Conservation (phyloP, 2,329 filamentous ascomycete genomes). For the Fonsecaea monophora region DNA sequence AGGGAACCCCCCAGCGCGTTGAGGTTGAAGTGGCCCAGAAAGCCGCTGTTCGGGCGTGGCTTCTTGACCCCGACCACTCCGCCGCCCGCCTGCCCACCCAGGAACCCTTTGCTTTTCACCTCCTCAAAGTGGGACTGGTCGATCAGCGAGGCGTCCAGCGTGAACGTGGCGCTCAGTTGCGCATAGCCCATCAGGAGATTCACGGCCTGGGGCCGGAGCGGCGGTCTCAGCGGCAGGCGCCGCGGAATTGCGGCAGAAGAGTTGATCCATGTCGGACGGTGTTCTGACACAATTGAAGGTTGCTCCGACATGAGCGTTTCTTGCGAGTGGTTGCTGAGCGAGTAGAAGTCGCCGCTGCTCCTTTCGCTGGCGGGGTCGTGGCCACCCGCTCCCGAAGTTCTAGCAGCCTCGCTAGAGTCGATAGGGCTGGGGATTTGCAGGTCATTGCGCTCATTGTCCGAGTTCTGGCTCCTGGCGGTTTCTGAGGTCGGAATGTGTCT, state of each 20-base stretch:
- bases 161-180: slow-evolving; percentile 90
- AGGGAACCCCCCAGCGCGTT: slow-evolving; percentile 85
- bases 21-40: slow-evolving; percentile 87
- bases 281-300: slow-evolving; percentile 52
- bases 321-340: slow-evolving; percentile 90
- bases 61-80: slow-evolving; percentile 81
- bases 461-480: slow-evolving; percentile 27
- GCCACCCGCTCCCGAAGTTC: background rate
- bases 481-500: slow-evolving; percentile 58
- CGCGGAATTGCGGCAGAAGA: slow-evolving; percentile 60
- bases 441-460: slow-evolving; percentile 39
- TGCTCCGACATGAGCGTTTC: slow-evolving; percentile 94
- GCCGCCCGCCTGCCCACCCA: slow-evolving; percentile 80
- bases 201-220: slow-evolving; percentile 64
- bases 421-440: slow-evolving; percentile 34
- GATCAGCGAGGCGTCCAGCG: slow-evolving; percentile 86
- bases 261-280: slow-evolving; percentile 42
- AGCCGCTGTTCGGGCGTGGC: slow-evolving; percentile 72
- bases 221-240: slow-evolving; percentile 42
- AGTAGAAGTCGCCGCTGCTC: slow-evolving; percentile 94
- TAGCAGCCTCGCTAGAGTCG: slow-evolving; percentile 7
- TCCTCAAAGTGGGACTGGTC: slow-evolving; percentile 91
- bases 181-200: slow-evolving; percentile 97
- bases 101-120: slow-evolving; percentile 90
- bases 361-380: slow-evolving; percentile 74